Percentiles rank a stretch among this genome's conserved stretches.
phyloP scores from a whole-genome alignment of 108 stramenopile species.

The Nitzschia putrida region DNA sequence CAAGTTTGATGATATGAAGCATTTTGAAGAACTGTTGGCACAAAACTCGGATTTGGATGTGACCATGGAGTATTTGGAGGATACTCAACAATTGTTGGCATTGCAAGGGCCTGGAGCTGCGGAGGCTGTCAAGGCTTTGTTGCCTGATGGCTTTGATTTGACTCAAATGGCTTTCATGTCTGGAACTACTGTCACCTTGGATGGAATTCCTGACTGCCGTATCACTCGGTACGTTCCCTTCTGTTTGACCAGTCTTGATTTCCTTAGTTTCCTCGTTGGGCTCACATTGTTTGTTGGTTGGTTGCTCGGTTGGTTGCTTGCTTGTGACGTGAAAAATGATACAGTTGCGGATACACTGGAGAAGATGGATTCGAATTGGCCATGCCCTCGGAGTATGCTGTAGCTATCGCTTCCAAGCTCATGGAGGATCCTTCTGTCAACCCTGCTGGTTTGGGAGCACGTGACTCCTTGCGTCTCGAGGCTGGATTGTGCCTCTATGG shows the following conservation, averaged over 20 bases:
- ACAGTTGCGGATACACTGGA: conserved; percentile 99
- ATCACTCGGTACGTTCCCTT: conserved; percentile 74
- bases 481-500: conserved; percentile 99
- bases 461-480: conserved; percentile 97
- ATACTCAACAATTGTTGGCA: conserved; percentile 90
- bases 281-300: neutral
- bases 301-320: no score
- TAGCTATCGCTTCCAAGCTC: conserved; percentile 76
- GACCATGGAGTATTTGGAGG: conserved; percentile 90
- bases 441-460: conserved; percentile 95
- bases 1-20: conserved; percentile 94
- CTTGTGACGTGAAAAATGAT: neutral
- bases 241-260: no score
- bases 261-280: no score
- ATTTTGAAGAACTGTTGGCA: conserved; percentile 80
- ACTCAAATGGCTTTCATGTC: conserved; percentile 95
- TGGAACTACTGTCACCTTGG: conserved; percentile 80
- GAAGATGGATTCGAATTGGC: conserved; percentile 99
- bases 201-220: conserved; percentile 89
- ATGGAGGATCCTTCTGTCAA: conserved; percentile 78
- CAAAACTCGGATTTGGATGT: conserved; percentile 76
- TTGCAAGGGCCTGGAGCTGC: conserved; percentile 96
- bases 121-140: conserved; percentile 67
- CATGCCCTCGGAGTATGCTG: conserved; percentile 78
- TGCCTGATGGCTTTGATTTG: conserved; percentile 84